These are phyloP conservation scores for Fistulinella prunicolor DNA, from an alignment of 768 basidiomycete species.

Conservation along the genomic window DNA sequence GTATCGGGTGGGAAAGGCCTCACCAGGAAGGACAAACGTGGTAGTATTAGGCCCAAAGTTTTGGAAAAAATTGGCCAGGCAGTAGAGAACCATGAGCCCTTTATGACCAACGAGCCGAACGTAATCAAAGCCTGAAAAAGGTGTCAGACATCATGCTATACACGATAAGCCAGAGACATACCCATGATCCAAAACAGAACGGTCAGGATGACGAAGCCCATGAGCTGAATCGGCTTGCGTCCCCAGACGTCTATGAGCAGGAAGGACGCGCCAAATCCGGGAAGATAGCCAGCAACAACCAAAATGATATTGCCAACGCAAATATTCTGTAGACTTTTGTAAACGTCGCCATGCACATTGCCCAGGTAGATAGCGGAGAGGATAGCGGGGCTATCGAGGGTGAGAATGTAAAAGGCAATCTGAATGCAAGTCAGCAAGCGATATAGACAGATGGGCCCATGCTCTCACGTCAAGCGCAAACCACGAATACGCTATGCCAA, in stretches of 20 bases:
- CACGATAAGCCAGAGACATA: conserved; percentile 27
- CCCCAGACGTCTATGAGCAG: conserved; percentile 72
- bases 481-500: conserved; percentile 79
- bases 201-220: conserved; percentile 69
- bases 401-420: conserved; percentile 84
- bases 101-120: conserved; percentile 45
- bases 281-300: conserved; percentile 69
- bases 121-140: conserved; percentile 55
- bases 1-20: conserved; percentile 82
- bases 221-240: conserved; percentile 72
- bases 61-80: conserved; percentile 80
- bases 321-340: conserved; percentile 53
- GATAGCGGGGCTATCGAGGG: conserved; percentile 74
- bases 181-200: conserved; percentile 64
- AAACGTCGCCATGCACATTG: conserved; percentile 40
- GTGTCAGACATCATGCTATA: background rate
- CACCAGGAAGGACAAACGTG: conserved; percentile 76
- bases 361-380: conserved; percentile 63
- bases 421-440: conserved; percentile 20
- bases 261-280: conserved; percentile 58
- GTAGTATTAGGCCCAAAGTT: conserved; percentile 81
- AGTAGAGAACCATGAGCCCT: conserved; percentile 74
- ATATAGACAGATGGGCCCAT: conserved; percentile 7
- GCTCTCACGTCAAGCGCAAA: conserved; percentile 78
- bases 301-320: conserved; percentile 71